Evolutionary conservation across 768 basidiomycete species (phyloP).

Genomic region (Trametes punicea): DNA sequence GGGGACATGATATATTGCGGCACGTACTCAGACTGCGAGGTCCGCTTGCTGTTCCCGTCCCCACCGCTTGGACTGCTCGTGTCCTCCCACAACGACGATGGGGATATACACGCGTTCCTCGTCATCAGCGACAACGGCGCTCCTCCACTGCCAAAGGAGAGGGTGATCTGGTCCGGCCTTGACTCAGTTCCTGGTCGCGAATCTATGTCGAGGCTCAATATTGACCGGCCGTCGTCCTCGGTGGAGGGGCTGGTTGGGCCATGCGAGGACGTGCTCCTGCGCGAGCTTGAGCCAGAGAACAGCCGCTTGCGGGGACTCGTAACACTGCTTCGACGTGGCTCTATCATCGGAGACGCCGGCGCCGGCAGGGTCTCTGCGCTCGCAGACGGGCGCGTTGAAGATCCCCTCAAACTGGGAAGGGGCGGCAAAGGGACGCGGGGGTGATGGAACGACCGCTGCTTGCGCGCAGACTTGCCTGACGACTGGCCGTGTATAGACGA

Average conservation of each 20-base stretch:
- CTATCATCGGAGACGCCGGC: slow-evolving; percentile 16
- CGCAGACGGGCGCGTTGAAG: slow-evolving; percentile 20
- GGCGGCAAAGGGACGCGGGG: slow-evolving; percentile 53
- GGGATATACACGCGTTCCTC: slow-evolving; percentile 30
- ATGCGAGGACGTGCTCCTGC: slow-evolving; percentile 50
- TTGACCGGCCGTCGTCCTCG: slow-evolving; percentile 55
- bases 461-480: slow-evolving; percentile 31
- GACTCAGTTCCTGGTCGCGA: slow-evolving; percentile 23
- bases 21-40: slow-evolving; percentile 44
- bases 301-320: slow-evolving; percentile 47
- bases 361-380: slow-evolving; percentile 10
- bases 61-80: background rate
- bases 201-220: slow-evolving; percentile 46
- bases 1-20: slow-evolving; percentile 68
- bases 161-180: slow-evolving; percentile 21
- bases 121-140: slow-evolving; percentile 27
- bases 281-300: slow-evolving; percentile 55
- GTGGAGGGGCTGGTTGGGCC: slow-evolving; percentile 24
- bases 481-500: slow-evolving; percentile 1
- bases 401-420: slow-evolving; percentile 33
- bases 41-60: slow-evolving; percentile 20
- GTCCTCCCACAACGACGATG: slow-evolving; percentile 47
- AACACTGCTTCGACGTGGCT: slow-evolving; percentile 18
- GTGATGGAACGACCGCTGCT: slow-evolving; percentile 65
- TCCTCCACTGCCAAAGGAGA: slow-evolving; percentile 27